These are phyloP conservation scores for Neotropicomus parvogracilis DNA, from an alignment of 1,284 basidiomycete species.

Conservation along the genomic window DNA sequence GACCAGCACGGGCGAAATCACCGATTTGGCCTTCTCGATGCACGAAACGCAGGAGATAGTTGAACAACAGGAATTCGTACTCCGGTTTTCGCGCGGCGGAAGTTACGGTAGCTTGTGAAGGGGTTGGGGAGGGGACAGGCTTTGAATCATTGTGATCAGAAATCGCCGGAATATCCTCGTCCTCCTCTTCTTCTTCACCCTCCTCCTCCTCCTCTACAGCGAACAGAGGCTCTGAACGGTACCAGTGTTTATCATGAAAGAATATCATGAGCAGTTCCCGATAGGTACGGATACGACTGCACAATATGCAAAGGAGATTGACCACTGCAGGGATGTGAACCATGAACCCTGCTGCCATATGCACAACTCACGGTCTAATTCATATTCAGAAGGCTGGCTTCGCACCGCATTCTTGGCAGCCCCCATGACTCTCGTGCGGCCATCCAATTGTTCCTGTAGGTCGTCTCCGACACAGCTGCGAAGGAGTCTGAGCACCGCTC, in stretches of 20 bases:
- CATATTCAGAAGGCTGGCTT: constrained; percentile 76
- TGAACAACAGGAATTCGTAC: constrained; percentile 93
- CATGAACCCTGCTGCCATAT: background rate
- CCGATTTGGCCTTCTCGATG: constrained; percentile 94
- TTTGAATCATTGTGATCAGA: constrained; percentile 28
- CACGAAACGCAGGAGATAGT: constrained; percentile 92
- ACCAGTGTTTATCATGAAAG: constrained; percentile 90
- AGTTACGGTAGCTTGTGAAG: constrained; percentile 57
- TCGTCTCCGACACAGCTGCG: constrained; percentile 89
- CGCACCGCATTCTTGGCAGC: constrained; percentile 70
- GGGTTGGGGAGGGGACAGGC: constrained; percentile 50
- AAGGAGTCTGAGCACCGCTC: constrained; percentile 82
- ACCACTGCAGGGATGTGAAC: constrained; percentile 56
- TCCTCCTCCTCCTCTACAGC: constrained; percentile 68
- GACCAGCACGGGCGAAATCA: constrained; percentile 88
- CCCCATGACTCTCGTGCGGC: constrained; percentile 71
- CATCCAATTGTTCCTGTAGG: constrained; percentile 78
- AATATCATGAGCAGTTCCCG: constrained; percentile 93
- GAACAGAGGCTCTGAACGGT: constrained; percentile 64
- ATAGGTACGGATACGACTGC: constrained; percentile 85
- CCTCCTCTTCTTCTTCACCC: constrained; percentile 49
- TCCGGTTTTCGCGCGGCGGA: constrained; percentile 68
- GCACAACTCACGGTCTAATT: constrained; percentile 68
- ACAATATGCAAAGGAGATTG: constrained; percentile 85
- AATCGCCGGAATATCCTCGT: constrained; percentile 32